Evolutionary conservation across 1,284 basidiomycete species (phyloP).

Genomic region (Rhodotorula sp.): DNA sequence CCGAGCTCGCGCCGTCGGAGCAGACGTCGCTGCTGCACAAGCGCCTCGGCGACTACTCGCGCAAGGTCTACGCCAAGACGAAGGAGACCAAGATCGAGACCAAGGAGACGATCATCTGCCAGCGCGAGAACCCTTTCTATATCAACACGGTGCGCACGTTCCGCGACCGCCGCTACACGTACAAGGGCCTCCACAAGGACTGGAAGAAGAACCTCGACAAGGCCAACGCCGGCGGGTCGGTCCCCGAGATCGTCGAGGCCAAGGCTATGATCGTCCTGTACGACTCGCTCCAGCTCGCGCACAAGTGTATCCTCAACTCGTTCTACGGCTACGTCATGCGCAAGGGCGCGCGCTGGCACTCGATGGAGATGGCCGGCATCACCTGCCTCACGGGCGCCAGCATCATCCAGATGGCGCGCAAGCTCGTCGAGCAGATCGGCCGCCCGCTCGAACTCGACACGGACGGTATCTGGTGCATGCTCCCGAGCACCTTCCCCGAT

Average conservation of each 20-base stretch:
- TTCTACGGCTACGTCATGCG: slow-evolving; percentile 99
- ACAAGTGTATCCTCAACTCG: slow-evolving; percentile 99
- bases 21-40: slow-evolving; percentile 93
- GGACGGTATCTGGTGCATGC: slow-evolving; percentile 99
- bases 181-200: slow-evolving; percentile 97
- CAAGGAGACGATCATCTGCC: slow-evolving; percentile 94
- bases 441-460: slow-evolving; percentile 97
- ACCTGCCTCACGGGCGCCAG: slow-evolving; percentile 98
- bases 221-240: slow-evolving; percentile 66
- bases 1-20: slow-evolving; percentile 81
- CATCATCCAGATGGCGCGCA: slow-evolving; percentile 99
- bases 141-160: slow-evolving; percentile 97
- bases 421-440: slow-evolving; percentile 95
- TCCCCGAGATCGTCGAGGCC: slow-evolving; percentile 90
- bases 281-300: slow-evolving; percentile 98
- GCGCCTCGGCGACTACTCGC: slow-evolving; percentile 94
- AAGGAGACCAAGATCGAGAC: slow-evolving; percentile 97
- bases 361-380: slow-evolving; percentile 99
- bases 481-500: slow-evolving; percentile 95
- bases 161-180: slow-evolving; percentile 97
- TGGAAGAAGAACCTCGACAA: slow-evolving; percentile 99
- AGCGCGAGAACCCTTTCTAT: slow-evolving; percentile 98
- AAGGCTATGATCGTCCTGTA: slow-evolving; percentile 99
- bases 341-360: slow-evolving; percentile 99
- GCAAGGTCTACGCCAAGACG: slow-evolving; percentile 99